Evolutionary conservation across 1,139 yeast genomes (phyloP), one percentile per base, ranked within the genome.

Genomic region (Sugiyamaella japonica): DNA sequence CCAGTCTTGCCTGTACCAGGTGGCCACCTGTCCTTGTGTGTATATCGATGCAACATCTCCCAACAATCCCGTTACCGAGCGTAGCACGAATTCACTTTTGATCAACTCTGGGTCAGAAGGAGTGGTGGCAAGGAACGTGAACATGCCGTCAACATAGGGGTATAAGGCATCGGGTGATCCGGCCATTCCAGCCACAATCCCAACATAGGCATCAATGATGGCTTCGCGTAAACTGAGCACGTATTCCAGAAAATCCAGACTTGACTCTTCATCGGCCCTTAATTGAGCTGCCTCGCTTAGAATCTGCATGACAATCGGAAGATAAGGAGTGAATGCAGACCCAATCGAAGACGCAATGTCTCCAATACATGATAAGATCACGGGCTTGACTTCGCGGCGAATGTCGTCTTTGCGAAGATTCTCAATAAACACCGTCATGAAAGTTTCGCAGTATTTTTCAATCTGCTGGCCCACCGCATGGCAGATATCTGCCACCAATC

Each of bases 401-500:
- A 88, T 85, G 54, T 80, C 81, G 38, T 80, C 77, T 63, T 81
- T 80, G 56, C 85, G 82, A 60, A 93, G 78, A 63, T 84, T 82
- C 51, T 80, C 77, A 54, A 96, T 91, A 67, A 93, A 79, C 46
- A 86, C 84, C 53, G 81, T 81, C 96, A 93, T 90, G 65, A 91
- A 81, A 4, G 85, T 86, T 60, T 84, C 84, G 63, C 89, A 82
- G 70, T 89, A 91, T 53, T 86, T 88, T 55, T 80, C 78, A 61
- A 91, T 83, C 43, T 78, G 79, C 37, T 78, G 79, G 32, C 96
- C 96, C 53, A 95, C 77, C 1, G 97, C 87, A 67, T 90, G 96
- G n/a, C 96, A 82, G 63, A 93, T 85, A 72, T 93, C 99, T n/a
- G 97, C 97, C 57, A 93, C 91, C 56, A 95, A 80, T 3, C 99